Base-by-base conservation (phyloP, 2,329 filamentous ascomycete genomes). In the Pseudogymnoascus sp. region DNA sequence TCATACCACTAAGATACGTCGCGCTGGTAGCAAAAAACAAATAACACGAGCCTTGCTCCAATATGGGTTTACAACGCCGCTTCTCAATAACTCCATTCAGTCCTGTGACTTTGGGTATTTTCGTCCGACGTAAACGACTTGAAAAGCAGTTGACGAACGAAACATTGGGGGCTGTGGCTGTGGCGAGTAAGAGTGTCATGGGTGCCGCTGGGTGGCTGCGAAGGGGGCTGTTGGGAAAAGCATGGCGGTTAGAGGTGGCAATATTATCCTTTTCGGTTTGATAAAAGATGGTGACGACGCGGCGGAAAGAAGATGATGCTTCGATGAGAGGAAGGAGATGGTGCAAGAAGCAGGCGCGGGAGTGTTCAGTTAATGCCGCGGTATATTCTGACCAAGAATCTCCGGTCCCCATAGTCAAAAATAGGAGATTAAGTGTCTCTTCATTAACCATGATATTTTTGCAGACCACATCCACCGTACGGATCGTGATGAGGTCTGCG, bases 291-390 rank as follows among this genome's bases (percentile, higher is more conserved):
- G 72, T 78, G 35, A 85, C 76, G 9, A 84, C 80, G 8, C 82
- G 79, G 0, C 78, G 76, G 6, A 83, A 72, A 2, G 68, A 63
- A 0, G 72, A 63, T 0, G 81, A 78, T n/a, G 67, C 67, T 21
- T 74, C 73, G 1, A 87, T 73, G 0, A 79, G 74, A 0, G 84
- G 83, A 9, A 86, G 77, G 0, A 87, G 76, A 59, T 84, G 82
- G 59, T 76, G 60, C 13, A 80, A 74, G 67, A 85, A 80, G 36
- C 81, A 80, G 60, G 79, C 75, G 21, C 83, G 83, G 2, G 79
- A 75, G 70, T 86, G 84, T 70, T 80, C 80, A 7, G 73, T 73
- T 10, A 85, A 72, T 5, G 78, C 74, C 17, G 76, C 11, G 17
- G 41, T 58, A 17, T 17, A 33, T 54, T 63, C 62, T 62, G 15